Evolutionary conservation across 2,329 filamentous ascomycete species (phyloP).

Genomic region (Shiraia sp.): DNA sequence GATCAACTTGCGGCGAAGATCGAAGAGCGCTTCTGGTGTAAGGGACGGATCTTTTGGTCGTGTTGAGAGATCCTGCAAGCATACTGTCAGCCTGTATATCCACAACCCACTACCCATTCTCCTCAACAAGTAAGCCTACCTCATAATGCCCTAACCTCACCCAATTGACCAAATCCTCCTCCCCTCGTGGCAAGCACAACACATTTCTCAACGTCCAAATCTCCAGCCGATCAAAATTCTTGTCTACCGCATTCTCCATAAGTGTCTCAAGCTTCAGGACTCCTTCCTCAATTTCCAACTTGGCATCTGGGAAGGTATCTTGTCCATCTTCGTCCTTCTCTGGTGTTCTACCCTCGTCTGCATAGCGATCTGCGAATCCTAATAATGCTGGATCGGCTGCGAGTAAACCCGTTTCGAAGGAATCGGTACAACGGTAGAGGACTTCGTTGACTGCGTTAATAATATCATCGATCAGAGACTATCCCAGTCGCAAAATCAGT

Average conservation of each 20-base stretch:
- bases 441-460: slow-evolving; percentile 96
- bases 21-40: slow-evolving; percentile 69
- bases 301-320: slow-evolving; percentile 53
- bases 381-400: slow-evolving; percentile 73
- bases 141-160: slow-evolving; percentile 86
- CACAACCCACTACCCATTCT: neutral
- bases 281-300: slow-evolving; percentile 83
- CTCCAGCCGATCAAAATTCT: slow-evolving; percentile 57
- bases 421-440: slow-evolving; percentile 85
- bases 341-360: slow-evolving; percentile 50
- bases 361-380: slow-evolving; percentile 69
- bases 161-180: slow-evolving; percentile 64
- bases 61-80: slow-evolving; percentile 26
- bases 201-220: slow-evolving; percentile 87
- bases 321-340: slow-evolving; percentile 48
- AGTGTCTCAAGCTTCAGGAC: slow-evolving; percentile 55
- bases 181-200: slow-evolving; percentile 58
- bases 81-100: slow-evolving; percentile 3
- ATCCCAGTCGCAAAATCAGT: neutral
- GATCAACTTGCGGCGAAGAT: slow-evolving; percentile 73
- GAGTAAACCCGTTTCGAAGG: slow-evolving; percentile 81
- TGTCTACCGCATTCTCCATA: slow-evolving; percentile 54
- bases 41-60: slow-evolving; percentile 46
- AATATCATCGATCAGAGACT: slow-evolving; percentile 93
- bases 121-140: slow-evolving; percentile 48